Evolutionary conservation across 2,329 filamentous ascomycete genomes (phyloP).

Genomic region (Knoxdaviesia proteae): DNA sequence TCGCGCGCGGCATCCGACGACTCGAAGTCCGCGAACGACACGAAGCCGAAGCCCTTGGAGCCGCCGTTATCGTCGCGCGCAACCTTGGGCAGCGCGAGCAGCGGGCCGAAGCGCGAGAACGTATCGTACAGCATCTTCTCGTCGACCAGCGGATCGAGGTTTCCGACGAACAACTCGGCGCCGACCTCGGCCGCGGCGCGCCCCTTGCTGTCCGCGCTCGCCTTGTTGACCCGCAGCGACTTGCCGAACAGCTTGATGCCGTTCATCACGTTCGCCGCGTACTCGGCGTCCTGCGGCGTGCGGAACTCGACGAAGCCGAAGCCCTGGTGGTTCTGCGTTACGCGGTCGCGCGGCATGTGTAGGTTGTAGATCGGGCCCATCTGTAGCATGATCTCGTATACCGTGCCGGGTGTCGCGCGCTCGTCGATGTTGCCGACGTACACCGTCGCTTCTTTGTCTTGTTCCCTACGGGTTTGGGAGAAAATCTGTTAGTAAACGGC

Average conservation of each 20-base stretch:
- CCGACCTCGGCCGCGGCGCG: constrained; percentile 71
- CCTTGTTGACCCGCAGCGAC: constrained; percentile 90
- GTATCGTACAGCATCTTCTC: constrained; percentile 91
- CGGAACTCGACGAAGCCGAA: constrained; percentile 99
- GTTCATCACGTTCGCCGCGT: constrained; percentile 92
- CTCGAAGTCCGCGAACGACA: constrained; percentile 84
- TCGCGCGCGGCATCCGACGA: constrained; percentile 77
- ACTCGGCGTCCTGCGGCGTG: constrained; percentile 86
- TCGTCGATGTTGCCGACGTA: constrained; percentile 98
- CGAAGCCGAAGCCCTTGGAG: constrained; percentile 90
- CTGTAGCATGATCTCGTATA: constrained; percentile 98
- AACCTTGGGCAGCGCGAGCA: constrained; percentile 73
- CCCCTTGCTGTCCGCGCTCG: constrained; percentile 65
- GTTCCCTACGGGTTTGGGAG: constrained; percentile 41
- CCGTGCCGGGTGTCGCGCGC: constrained; percentile 69
- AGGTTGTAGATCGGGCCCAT: constrained; percentile 95
- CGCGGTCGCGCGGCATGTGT: constrained; percentile 92
- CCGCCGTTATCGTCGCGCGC: constrained; percentile 74
- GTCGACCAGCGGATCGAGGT: constrained; percentile 82
- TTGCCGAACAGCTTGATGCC: constrained; percentile 84
- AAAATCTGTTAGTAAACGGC: constrained; percentile 8
- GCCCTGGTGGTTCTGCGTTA: constrained; percentile 89
- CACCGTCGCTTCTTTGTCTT: constrained; percentile 94
- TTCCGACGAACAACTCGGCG: constrained; percentile 91
- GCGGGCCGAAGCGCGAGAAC: constrained; percentile 75